A percentile compares a stretch with the other conserved stretches of the same genome.
These are phyloP conservation scores for Paspalum vaginatum DNA, from an alignment of 176 grass and related monocot genomes.

Conservation along the genomic window DNA sequence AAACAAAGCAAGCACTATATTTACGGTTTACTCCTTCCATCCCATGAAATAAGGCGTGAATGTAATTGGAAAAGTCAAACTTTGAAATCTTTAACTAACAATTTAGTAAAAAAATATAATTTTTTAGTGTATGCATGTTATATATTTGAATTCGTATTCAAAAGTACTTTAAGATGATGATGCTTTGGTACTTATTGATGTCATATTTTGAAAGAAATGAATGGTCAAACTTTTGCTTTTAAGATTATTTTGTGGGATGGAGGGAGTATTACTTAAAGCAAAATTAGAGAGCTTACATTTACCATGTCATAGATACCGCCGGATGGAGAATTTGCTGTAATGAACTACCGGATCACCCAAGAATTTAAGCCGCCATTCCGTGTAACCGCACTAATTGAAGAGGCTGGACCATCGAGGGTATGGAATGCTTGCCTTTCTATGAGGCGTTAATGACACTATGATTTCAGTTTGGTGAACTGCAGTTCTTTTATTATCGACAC, in stretches of 20 bases:
- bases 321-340: constrained; percentile 97
- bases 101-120: too few relatives aligned
- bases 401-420: constrained; percentile 83
- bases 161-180: too few relatives aligned
- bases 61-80: too few relatives aligned
- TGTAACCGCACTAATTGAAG: constrained; percentile 89
- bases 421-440: constrained; percentile 37
- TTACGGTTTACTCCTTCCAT: background rate
- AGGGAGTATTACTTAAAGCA: background rate
- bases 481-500: constrained; percentile 28
- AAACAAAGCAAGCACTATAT: constrained; percentile 8
- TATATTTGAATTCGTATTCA: too few relatives aligned
- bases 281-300: constrained; percentile 33
- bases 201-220: too few relatives aligned
- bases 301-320: constrained; percentile 70
- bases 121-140: too few relatives aligned
- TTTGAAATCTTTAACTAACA: too few relatives aligned
- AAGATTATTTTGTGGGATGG: too few relatives aligned
- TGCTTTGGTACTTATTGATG: too few relatives aligned
- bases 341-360: constrained; percentile 98
- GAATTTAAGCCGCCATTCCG: constrained; percentile 96
- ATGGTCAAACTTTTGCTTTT: too few relatives aligned
- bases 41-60: background rate
- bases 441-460: constrained; percentile 16
- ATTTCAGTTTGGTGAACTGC: constrained; percentile 22